Percentiles rank a stretch among this genome's conserved stretches.
phyloP scores from a whole-genome alignment of 345 rosid species.

The Garcia nutans region DNA sequence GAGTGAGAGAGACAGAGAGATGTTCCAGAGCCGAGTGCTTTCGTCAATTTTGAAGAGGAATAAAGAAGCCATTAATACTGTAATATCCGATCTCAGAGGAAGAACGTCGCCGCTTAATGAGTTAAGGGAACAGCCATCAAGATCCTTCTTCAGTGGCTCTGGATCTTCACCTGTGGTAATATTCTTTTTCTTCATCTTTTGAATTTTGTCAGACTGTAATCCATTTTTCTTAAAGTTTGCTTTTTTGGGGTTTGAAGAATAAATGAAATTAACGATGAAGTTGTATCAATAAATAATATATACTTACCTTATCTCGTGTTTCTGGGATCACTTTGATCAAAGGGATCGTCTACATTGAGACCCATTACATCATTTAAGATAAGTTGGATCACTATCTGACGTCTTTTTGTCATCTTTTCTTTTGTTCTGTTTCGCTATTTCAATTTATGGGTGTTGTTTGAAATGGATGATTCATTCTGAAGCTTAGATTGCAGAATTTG shows the following conservation, averaged over 20 bases:
- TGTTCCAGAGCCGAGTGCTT: constrained; percentile 50
- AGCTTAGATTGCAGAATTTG: neutral
- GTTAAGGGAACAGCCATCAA: constrained; percentile 31
- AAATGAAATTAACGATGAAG: neutral
- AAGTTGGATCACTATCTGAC: neutral
- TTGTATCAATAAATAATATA: neutral
- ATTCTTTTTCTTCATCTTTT: constrained; percentile 19
- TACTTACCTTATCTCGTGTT: no score
- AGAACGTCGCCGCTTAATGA: constrained; percentile 29
- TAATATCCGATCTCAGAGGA: constrained; percentile 32
- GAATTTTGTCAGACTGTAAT: neutral
- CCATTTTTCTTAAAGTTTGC: neutral
- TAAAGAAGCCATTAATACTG: constrained; percentile 32
- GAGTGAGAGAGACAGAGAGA: constrained; percentile 16
- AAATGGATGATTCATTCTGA: neutral
- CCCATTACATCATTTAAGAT: neutral
- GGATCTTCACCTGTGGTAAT: constrained; percentile 36
- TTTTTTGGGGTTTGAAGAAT: neutral
- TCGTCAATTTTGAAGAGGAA: constrained; percentile 57
- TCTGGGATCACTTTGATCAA: neutral
- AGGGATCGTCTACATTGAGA: neutral
- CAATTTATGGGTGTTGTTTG: neutral
- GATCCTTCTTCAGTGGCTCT: constrained; percentile 41
- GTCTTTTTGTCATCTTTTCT: no score
- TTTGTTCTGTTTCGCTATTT: neutral